Evolutionary conservation across 176 grass and related monocot species (phyloP).

Genomic region (Oryza meridionalis): DNA sequence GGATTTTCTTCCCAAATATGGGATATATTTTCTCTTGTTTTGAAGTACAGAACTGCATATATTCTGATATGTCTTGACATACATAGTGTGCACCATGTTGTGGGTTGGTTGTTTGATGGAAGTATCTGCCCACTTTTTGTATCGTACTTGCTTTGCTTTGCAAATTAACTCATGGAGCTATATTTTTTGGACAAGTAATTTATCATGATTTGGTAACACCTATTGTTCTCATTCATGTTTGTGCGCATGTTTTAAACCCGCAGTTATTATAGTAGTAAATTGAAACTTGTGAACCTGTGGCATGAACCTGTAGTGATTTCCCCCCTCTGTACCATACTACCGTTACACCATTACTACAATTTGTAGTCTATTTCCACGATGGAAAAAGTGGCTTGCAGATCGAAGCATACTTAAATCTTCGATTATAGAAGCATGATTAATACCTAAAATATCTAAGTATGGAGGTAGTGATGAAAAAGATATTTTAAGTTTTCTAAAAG

Average conservation of each 20-base stretch:
- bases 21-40: background rate
- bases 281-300: no score
- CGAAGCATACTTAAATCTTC: background rate
- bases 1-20: background rate
- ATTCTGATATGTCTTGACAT: background rate
- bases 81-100: background rate
- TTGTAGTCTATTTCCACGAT: background rate
- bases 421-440: background rate
- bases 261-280: no score
- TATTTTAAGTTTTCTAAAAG: constrained; percentile 5
- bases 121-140: background rate
- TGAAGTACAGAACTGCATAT: background rate
- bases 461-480: background rate
- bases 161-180: background rate
- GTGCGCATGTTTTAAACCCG: no score
- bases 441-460: background rate
- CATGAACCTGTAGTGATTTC: background rate
- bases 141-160: background rate
- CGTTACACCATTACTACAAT: background rate
- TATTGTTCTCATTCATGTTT: no score
- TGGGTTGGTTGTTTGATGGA: background rate
- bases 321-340: background rate
- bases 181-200: background rate
- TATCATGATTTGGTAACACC: background rate
- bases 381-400: background rate